Conservation (phyloP, 2,329 filamentous ascomycete species). For the Colletotrichum sojae region DNA sequence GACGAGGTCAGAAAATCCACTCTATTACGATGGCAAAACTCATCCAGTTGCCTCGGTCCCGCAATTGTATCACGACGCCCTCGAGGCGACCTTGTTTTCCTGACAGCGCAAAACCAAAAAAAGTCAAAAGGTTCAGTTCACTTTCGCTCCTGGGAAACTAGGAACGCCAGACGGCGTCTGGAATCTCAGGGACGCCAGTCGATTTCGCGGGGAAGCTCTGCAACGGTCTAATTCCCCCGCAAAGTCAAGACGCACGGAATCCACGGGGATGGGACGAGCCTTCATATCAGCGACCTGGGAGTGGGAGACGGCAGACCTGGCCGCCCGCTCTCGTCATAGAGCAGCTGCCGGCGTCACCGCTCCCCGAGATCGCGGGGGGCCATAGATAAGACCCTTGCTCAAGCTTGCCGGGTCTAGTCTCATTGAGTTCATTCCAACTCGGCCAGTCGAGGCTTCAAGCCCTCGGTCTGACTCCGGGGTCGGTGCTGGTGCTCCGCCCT, state of each 20-base stretch:
- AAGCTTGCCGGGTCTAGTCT: conserved; percentile 13
- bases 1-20: conserved; percentile 38
- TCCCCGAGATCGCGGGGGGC: conserved; percentile 35
- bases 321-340: no score
- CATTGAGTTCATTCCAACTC: conserved; percentile 24
- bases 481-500: conserved; percentile 35
- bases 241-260: conserved; percentile 35
- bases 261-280: conserved; percentile 10
- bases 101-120: conserved; percentile 27
- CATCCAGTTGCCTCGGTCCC: conserved; percentile 35
- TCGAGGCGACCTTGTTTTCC: conserved; percentile 27
- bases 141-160: conserved; percentile 15
- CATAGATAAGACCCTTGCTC: conserved; percentile 38
- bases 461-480: conserved; percentile 39
- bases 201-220: conserved; percentile 39
- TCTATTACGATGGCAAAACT: conserved; percentile 39
- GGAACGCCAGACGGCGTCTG: conserved; percentile 18
- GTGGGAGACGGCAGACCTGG: neutral
- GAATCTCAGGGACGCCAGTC: conserved; percentile 31
- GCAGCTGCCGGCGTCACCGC: conserved; percentile 37
- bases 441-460: conserved; percentile 28
- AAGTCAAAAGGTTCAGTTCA: neutral
- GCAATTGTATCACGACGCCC: conserved; percentile 3
- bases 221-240: conserved; percentile 40
- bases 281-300: conserved; percentile 14